Percentiles rank a stretch among this genome's conserved stretches.
Conservation (phyloP, 139 green algal species). For the Chlorella sp. region DNA sequence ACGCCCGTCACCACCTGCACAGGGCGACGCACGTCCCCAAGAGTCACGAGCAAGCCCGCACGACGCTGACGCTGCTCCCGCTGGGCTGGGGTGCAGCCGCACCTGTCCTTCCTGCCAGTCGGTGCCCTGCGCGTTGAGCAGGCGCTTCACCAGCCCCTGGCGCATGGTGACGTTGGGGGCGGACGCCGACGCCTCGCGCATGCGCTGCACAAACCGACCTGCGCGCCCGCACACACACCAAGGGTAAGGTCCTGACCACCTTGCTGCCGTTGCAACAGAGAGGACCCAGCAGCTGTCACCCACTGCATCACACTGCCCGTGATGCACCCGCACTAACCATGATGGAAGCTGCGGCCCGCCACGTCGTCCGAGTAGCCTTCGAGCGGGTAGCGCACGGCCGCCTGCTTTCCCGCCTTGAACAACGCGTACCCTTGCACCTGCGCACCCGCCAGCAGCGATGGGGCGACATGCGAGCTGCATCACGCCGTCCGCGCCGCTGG, state of each 20-base stretch:
- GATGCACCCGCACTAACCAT: too few relatives aligned
- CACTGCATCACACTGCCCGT: too few relatives aligned
- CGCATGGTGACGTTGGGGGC: conserved; percentile 56
- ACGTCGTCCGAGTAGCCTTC: conserved; percentile 68
- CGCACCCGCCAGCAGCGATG: background rate
- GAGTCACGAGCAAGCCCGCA: too few relatives aligned
- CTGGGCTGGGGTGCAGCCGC: too few relatives aligned
- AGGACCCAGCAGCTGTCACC: too few relatives aligned
- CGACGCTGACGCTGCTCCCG: too few relatives aligned
- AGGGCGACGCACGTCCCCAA: too few relatives aligned
- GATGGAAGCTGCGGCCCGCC: conserved; percentile 89
- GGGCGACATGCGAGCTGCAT: background rate
- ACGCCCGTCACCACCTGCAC: conserved; percentile 82
- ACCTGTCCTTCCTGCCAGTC: conserved; percentile 9
- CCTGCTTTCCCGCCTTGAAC: conserved; percentile 80
- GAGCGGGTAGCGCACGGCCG: conserved; percentile 78
- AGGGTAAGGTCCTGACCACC: too few relatives aligned
- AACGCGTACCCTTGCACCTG: conserved; percentile 93
- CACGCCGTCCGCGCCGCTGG: too few relatives aligned
- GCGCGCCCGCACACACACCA: background rate
- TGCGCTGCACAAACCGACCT: conserved; percentile 88
- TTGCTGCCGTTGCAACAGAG: too few relatives aligned
- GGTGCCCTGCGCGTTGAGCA: conserved; percentile 60
- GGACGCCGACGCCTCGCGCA: conserved; percentile 60
- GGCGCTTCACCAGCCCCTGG: conserved; percentile 60